Base-by-base conservation (phyloP, 202 grass and related monocot species). In the Hordeum pubiflorum region DNA sequence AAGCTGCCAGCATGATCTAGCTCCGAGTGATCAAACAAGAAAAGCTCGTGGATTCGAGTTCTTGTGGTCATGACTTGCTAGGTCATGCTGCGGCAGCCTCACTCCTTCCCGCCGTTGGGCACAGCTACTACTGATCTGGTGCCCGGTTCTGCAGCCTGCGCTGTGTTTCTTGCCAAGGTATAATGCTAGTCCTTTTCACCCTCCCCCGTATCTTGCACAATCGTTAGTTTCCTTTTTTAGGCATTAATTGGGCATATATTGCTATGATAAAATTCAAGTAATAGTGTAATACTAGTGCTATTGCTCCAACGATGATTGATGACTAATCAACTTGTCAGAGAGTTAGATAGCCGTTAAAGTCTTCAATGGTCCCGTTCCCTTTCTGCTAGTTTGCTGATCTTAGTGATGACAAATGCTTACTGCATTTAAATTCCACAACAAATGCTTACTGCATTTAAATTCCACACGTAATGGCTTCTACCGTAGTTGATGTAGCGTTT, bases 1-100 rank as follows among this genome's bases (percentile, higher is more conserved):
- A 94, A 94, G 91, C 91, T 94, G 91, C 91, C 91, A 94, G 91
- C 91, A 94, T 94, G 91, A 94, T 94, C 91, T 94, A 94, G 91
- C 91, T 94, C 76, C 71, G 82, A 77, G 58, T 94, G 88, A 91
- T 93, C 67, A 77, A 69, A 5, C 64, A 6, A 21, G 54, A 40
- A 37, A 10, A 1, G 10, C 58, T 29, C 2, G 27, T 67, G 8
- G 26, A 26, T 10, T 33, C 12, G 8, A 76, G 72, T 46, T 41
- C 61, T 71, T 72, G 75, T 73, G 87, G 63, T 93, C 91, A 91
- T 69, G 36, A 86, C 88, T 93, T 93, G 91, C 91, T 91, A 94
- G 92, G 92, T 94, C 92, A 94, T 94, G 92, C 92, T 91, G 83
- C 86, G 81, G 88, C 92, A 94, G 92, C 92, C 92, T 94, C 92